Conservation (phyloP, 2,329 filamentous ascomycete genomes). For the Cryphonectria japonica region DNA sequence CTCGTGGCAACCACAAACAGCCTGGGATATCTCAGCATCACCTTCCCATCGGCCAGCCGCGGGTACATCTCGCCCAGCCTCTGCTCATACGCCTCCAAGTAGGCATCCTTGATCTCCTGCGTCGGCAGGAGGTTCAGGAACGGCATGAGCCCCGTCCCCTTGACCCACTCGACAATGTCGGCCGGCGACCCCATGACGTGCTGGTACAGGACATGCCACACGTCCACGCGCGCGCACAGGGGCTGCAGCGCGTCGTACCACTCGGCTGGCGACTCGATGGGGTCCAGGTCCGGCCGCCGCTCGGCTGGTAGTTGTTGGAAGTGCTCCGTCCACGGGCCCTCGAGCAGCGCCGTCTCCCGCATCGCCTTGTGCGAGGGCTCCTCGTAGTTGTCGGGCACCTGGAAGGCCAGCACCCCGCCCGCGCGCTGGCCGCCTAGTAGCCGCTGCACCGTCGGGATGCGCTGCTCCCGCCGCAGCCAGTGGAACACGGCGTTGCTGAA, state of each 20-base stretch:
- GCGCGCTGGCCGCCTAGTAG: constrained; percentile 46
- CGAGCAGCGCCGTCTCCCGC: constrained; percentile 45
- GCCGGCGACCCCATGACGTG: constrained; percentile 53
- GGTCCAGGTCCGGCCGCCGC: constrained; percentile 46
- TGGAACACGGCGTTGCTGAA: constrained; percentile 64
- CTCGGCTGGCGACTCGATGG: constrained; percentile 50
- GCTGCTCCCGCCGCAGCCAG: constrained; percentile 51
- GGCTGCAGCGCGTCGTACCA: constrained; percentile 55
- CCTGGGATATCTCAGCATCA: constrained; percentile 59
- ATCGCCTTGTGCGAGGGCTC: constrained; percentile 56
- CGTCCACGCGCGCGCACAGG: constrained; percentile 47
- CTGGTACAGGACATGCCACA: constrained; percentile 60
- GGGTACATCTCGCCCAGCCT: constrained; percentile 50
- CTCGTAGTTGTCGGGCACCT: constrained; percentile 52
- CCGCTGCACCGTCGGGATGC: constrained; percentile 49
- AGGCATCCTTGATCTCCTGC: constrained; percentile 45
- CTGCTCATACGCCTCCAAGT: constrained; percentile 51
- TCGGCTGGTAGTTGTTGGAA: constrained; percentile 34
- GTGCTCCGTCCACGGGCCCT: constrained; percentile 31
- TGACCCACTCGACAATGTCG: constrained; percentile 63
- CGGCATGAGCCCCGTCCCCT: constrained; percentile 59
- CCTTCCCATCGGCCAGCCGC: constrained; percentile 51
- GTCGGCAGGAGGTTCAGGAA: constrained; percentile 53
- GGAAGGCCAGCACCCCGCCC: constrained; percentile 57
- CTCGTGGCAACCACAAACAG: constrained; percentile 56